Percentiles rank a stretch among this genome's conserved stretches.
phyloP scores from a whole-genome alignment of 108 stramenopile species.

The Nitzschia putrida region DNA sequence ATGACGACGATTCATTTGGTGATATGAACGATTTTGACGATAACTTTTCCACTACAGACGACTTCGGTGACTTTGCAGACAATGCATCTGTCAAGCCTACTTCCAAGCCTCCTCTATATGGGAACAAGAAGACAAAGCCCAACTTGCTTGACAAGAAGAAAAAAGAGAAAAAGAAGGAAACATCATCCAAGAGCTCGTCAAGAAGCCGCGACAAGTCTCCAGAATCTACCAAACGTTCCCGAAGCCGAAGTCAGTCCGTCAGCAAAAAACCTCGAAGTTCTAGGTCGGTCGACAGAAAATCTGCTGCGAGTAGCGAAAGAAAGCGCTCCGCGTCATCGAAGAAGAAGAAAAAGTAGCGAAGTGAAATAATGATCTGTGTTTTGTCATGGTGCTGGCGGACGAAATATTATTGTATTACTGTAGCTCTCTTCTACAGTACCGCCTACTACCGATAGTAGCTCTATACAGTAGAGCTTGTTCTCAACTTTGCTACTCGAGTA shows the following conservation, averaged over 20 bases:
- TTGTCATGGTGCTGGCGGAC: too few relatives aligned
- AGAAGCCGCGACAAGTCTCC: conserved; percentile 1
- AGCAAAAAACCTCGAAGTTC: conserved; percentile 5
- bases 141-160: conserved; percentile 9
- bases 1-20: conserved; percentile 27
- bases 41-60: conserved; percentile 13
- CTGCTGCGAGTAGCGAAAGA: background rate
- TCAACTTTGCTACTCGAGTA: too few relatives aligned
- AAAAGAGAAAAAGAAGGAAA: conserved; percentile 2
- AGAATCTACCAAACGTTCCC: conserved; percentile 9
- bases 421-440: too few relatives aligned
- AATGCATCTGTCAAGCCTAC: conserved; percentile 19
- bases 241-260: conserved; percentile 11
- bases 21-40: conserved; percentile 30
- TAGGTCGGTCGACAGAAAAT: background rate
- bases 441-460: too few relatives aligned
- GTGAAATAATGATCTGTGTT: too few relatives aligned
- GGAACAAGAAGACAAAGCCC: conserved; percentile 8
- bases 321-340: background rate
- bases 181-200: background rate
- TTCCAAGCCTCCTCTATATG: conserved; percentile 1
- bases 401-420: too few relatives aligned
- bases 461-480: too few relatives aligned
- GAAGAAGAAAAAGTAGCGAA: conserved; percentile 3
- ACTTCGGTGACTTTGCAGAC: conserved; percentile 28